Percentiles rank a stretch among this genome's conserved stretches.
Evolutionary conservation across 371 early-diverging fungal species (phyloP).

Genomic region (Rhizomucor pusillus): DNA sequence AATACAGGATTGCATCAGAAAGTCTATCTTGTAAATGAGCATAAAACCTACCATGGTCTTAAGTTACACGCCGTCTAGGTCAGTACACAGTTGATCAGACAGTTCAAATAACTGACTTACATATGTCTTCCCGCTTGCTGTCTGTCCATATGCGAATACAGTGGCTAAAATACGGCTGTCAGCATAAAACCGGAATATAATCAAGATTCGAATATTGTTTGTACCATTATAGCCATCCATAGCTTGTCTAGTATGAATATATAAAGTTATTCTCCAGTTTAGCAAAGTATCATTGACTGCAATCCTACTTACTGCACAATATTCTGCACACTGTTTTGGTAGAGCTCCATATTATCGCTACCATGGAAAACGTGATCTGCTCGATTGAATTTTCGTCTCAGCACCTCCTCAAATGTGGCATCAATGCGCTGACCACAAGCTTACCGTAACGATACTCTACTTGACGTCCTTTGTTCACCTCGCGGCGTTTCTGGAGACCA

Average conservation of each 20-base stretch:
- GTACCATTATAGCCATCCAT: slow-evolving; percentile 21
- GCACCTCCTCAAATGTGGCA: neutral
- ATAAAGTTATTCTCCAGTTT: neutral
- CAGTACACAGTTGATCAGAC: too few relatives aligned
- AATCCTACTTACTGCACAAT: slow-evolving; percentile 24
- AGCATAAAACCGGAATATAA: neutral
- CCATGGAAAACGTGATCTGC: slow-evolving; percentile 13
- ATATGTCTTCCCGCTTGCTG: slow-evolving; percentile 81
- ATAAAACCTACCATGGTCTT: neutral
- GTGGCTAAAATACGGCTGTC: slow-evolving; percentile 44
- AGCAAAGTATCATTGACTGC: too few relatives aligned
- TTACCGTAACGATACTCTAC: slow-evolving; percentile 15
- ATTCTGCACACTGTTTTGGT: slow-evolving; percentile 10
- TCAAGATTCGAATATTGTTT: neutral
- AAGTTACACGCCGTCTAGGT: slow-evolving; percentile 1
- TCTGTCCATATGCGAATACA: slow-evolving; percentile 81
- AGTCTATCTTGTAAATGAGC: slow-evolving; percentile 14
- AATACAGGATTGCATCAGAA: slow-evolving; percentile 16
- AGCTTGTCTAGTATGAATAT: slow-evolving; percentile 6
- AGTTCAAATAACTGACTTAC: slow-evolving; percentile 16
- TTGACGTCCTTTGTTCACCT: slow-evolving; percentile 10
- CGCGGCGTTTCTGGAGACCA: slow-evolving; percentile 8
- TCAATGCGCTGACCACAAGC: neutral
- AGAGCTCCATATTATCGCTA: slow-evolving; percentile 10
- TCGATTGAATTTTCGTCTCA: neutral